Percentiles rank a stretch among this genome's conserved stretches.
Evolutionary conservation across 2,329 filamentous ascomycete species (phyloP).

Genomic region (Alternaria solani): DNA sequence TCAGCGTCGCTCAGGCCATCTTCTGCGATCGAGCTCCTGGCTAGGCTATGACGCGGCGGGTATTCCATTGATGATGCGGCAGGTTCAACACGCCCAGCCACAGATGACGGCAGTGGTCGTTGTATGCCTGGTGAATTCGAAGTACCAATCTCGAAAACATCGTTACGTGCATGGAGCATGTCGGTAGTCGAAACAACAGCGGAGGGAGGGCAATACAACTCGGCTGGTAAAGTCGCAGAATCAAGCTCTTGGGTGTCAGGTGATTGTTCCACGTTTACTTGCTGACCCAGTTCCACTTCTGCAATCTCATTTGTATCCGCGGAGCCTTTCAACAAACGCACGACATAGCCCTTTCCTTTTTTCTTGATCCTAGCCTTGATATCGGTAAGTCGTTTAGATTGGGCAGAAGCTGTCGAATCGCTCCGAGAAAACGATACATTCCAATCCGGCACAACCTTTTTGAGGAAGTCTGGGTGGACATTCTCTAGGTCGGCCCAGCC

Average conservation of each 20-base stretch:
- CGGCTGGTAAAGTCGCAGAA: conserved; percentile 19
- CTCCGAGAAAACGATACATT: conserved; percentile 37
- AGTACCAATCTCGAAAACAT: conserved; percentile 37
- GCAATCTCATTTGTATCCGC: conserved; percentile 36
- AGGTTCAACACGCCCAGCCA: background rate
- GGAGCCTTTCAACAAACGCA: conserved; percentile 40
- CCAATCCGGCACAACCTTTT: conserved; percentile 45
- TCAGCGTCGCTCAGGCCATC: conserved; percentile 43
- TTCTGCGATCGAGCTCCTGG: conserved; percentile 27
- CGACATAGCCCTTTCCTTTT: conserved; percentile 44
- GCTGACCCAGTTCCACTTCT: conserved; percentile 36
- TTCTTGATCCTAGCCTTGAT: conserved; percentile 47
- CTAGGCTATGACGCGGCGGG: background rate
- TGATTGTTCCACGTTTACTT: background rate
- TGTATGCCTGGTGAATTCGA: conserved; percentile 32
- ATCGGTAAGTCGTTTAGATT: conserved; percentile 37
- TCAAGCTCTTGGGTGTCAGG: conserved; percentile 30
- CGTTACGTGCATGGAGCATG: background rate
- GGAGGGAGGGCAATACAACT: conserved; percentile 27
- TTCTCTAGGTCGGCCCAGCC: conserved; percentile 42
- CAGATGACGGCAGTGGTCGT: background rate
- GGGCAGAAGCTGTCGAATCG: conserved; percentile 35
- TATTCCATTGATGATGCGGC: background rate
- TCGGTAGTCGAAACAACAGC: background rate
- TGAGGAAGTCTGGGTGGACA: conserved; percentile 38